Conservation (phyloP, 1,139 yeast species). For the Casaregolazyma suthepensis region DNA sequence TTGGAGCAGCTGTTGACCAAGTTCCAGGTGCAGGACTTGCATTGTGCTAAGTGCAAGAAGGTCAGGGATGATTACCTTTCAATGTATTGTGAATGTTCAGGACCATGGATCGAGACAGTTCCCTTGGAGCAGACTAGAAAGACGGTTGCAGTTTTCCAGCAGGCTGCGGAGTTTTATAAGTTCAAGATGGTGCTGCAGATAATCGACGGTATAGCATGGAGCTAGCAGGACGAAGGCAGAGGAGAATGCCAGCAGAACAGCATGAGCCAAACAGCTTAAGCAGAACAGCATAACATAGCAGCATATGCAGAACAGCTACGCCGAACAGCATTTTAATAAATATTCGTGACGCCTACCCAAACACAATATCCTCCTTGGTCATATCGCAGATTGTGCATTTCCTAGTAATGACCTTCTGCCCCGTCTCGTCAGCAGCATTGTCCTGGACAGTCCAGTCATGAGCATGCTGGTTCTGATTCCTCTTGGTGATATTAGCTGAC, state of each 20-base stretch:
- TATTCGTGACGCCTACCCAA: constrained; percentile 22
- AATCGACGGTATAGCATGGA: constrained; percentile 1
- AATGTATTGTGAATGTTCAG: constrained; percentile 80
- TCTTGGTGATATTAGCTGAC: constrained; percentile 81
- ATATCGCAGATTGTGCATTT: constrained; percentile 81
- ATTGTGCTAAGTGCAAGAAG: constrained; percentile 69
- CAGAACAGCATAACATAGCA: background rate
- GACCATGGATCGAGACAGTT: constrained; percentile 66
- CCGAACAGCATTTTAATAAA: constrained; percentile 6
- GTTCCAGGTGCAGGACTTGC: constrained; percentile 73
- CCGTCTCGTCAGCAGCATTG: constrained; percentile 21
- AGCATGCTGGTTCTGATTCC: constrained; percentile 52
- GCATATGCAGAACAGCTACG: background rate
- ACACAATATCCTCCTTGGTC: constrained; percentile 64
- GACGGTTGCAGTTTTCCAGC: constrained; percentile 45
- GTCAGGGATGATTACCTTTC: constrained; percentile 67
- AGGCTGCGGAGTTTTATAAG: constrained; percentile 56
- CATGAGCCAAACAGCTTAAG: background rate
- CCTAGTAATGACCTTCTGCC: constrained; percentile 44
- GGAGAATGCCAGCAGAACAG: too few relatives aligned
- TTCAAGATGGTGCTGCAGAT: constrained; percentile 50
- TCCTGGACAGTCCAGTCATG: constrained; percentile 72
- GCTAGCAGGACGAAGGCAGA: background rate
- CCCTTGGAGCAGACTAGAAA: constrained; percentile 41
- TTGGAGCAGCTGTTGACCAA: constrained; percentile 50